Conservation (phyloP, 208 protist species). For the Trypanosoma cruzi region DNA sequence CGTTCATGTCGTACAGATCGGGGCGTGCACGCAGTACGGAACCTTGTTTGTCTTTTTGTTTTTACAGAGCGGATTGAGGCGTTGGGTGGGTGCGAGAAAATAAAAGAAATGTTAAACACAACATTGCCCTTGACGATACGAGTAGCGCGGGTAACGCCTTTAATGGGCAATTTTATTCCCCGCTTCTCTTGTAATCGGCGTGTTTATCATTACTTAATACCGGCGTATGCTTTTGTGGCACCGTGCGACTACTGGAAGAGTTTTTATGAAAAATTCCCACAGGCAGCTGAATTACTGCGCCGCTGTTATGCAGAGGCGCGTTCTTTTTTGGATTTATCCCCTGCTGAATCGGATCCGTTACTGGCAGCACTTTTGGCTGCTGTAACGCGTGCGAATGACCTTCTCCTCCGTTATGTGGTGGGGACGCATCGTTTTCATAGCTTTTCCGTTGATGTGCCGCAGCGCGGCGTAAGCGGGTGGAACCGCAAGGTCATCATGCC, state of each 20-base stretch:
- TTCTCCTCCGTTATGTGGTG: conserved; percentile 48
- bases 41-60: conserved; percentile 78
- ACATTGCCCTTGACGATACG: conserved; percentile 44
- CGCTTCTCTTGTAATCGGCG: conserved; percentile 75
- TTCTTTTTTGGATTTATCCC: conserved; percentile 13
- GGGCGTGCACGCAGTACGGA: conserved; percentile 83
- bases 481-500: conserved; percentile 59
- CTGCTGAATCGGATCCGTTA: conserved; percentile 32
- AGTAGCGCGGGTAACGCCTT: conserved; percentile 46
- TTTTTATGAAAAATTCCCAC: conserved; percentile 21
- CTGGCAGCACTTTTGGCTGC: conserved; percentile 27
- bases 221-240: conserved; percentile 72
- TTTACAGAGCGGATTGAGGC: conserved; percentile 31
- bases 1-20: conserved; percentile 85
- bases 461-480: conserved; percentile 23
- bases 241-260: conserved; percentile 63
- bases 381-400: conserved; percentile 45
- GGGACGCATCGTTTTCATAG: conserved; percentile 86
- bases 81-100: conserved; percentile 31
- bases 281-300: neutral
- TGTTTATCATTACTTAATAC: conserved; percentile 84
- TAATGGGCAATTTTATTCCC: conserved; percentile 78
- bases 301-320: neutral
- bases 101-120: conserved; percentile 41
- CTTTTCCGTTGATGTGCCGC: conserved; percentile 70